Evolutionary conservation across 768 basidiomycete genomes (phyloP), one percentile per base, ranked within the genome.

Genomic region (Mycena capillaripes): DNA sequence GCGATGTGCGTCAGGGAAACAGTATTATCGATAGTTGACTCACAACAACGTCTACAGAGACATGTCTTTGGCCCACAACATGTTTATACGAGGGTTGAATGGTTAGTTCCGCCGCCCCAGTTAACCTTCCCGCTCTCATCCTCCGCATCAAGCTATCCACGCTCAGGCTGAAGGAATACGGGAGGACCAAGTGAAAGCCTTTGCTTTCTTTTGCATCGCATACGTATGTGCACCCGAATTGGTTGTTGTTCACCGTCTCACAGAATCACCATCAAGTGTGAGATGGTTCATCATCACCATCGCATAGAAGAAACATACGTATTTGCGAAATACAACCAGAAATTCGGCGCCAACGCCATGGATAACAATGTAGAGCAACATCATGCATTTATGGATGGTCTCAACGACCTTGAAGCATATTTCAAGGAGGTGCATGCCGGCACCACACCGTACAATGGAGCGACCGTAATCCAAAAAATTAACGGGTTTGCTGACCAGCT

Each of bases 381-480:
- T 30, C 65, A 73, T 19, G 50, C 40, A 5, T 83, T 83, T 65
- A 71, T 79, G 23, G 76, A 77, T 9, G 72, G 78, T 10, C 64
- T 82, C 9, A 71, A 76, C 10, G 76, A 76, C 27, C 69, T 78
- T 3, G 76, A 79, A 65, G 65, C 55, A 23, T 80, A 80, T 27
- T 84, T 91, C 68, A 85, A 90, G 71, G 88, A 90, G 40, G 88
- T 92, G 12, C 87, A 89, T 76, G 88, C 85, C 53, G 85, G 91
- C 38, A 87, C 89, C 42, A 82, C 84, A 58, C 85, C 88, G 71
- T 92, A 92, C 74, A 88, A 91, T 70, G 78, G 75, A 0, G 50
- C 71, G 14, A 40, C 66, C 17, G 60, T 81, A n/a, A 32, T 79
- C 5, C 64, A 66, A 4, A 79, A 76, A 57, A 74, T 82, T 50